Percentiles rank a stretch among this genome's conserved stretches.
Conservation (phyloP, 768 basidiomycete species). For the Lyophyllum shimeji region DNA sequence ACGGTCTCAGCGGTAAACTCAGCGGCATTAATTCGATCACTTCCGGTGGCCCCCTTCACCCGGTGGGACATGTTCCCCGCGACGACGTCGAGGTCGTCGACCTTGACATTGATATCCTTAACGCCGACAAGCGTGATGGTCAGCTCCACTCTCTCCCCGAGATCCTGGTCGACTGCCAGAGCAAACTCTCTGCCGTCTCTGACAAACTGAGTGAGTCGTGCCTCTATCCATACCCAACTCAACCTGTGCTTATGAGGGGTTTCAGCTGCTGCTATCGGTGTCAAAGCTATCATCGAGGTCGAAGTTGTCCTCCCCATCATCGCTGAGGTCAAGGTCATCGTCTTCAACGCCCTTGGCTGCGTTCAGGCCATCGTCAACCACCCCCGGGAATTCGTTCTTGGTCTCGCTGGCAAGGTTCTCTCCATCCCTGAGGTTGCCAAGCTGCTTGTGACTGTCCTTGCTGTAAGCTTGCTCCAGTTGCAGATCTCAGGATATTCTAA, state of each 20-base stretch:
- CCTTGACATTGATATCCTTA: not conserved
- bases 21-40: too few relatives aligned
- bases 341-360: conserved; percentile 6
- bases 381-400: conserved; percentile 9
- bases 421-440: conserved; percentile 11
- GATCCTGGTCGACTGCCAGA: conserved; percentile 1
- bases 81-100: not conserved
- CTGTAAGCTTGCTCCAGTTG: conserved; percentile 4
- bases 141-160: conserved; percentile 8
- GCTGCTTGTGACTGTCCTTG: conserved; percentile 10
- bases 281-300: conserved; percentile 10
- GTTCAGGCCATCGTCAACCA: conserved; percentile 17
- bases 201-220: not conserved
- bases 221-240: not conserved
- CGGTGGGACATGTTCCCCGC: not conserved
- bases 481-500: not conserved
- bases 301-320: conserved; percentile 15
- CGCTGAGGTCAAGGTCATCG: conserved; percentile 8
- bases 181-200: not conserved
- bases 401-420: conserved; percentile 13
- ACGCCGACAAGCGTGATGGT: not conserved
- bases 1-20: not conserved
- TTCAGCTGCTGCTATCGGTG: conserved; percentile 1
- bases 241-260: not conserved
- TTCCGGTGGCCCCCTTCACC: too few relatives aligned